Evolutionary conservation across 192 early-diverging fungal species (phyloP).

Genomic region (Backusella luteola): DNA sequence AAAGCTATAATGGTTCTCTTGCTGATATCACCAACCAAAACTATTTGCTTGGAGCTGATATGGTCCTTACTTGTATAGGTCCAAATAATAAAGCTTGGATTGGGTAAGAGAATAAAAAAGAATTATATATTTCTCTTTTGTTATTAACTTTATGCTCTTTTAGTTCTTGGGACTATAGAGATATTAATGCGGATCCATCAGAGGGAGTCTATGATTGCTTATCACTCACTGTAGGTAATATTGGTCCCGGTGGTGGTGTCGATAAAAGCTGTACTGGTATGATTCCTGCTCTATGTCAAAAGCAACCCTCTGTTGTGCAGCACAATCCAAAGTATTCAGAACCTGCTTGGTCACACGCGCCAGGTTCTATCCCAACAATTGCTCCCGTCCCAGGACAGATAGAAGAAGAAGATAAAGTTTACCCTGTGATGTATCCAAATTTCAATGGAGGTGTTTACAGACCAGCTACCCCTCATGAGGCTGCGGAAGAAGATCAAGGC

Average conservation of each 20-base stretch:
- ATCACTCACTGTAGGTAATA: not conserved
- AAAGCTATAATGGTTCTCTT: not conserved
- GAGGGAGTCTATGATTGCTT: not conserved
- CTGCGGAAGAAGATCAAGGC: not conserved
- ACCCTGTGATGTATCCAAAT: not conserved
- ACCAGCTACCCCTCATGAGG: not conserved
- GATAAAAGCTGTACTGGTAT: not conserved
- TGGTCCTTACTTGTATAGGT: not conserved
- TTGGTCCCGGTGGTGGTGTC: not conserved
- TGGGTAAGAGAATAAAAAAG: not conserved
- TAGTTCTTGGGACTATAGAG: constrained; percentile 8
- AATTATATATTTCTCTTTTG: not conserved
- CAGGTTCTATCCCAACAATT: not conserved
- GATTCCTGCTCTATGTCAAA: not conserved
- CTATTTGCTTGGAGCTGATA: constrained; percentile 2
- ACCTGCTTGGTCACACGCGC: not conserved
- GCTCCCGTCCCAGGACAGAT: not conserved
- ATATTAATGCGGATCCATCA: not conserved
- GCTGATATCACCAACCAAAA: not conserved
- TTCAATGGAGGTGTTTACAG: not conserved
- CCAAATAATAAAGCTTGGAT: constrained; percentile 8
- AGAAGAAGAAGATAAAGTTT: not conserved
- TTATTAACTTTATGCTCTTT: not conserved
- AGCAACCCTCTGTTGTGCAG: not conserved
- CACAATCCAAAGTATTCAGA: not conserved